Conservation (phyloP, 108 stramenopile species). For the Cyclotella sp. region DNA sequence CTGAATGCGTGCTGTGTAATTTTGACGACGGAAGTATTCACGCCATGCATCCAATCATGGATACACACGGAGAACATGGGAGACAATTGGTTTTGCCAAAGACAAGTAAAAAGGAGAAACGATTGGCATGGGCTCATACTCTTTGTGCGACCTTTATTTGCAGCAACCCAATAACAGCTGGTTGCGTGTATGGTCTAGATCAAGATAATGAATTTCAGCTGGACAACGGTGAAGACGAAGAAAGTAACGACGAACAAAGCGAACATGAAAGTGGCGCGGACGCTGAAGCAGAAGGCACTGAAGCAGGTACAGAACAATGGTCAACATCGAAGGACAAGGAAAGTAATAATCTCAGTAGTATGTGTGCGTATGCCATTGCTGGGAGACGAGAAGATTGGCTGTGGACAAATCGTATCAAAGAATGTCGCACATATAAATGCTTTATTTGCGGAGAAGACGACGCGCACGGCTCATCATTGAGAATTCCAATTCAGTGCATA, state of each 20-base stretch:
- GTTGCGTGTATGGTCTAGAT: slow-evolving; percentile 51
- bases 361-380: slow-evolving; percentile 2
- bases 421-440: slow-evolving; percentile 52
- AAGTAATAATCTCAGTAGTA: slow-evolving; percentile 11
- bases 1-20: slow-evolving; percentile 60
- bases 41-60: slow-evolving; percentile 68
- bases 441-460: slow-evolving; percentile 52
- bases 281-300: neutral
- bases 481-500: slow-evolving; percentile 62
- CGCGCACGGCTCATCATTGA: neutral
- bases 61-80: slow-evolving; percentile 49
- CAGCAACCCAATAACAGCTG: slow-evolving; percentile 14
- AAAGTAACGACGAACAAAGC: slow-evolving; percentile 17
- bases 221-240: slow-evolving; percentile 27
- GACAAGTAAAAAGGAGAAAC: slow-evolving; percentile 13
- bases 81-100: slow-evolving; percentile 44
- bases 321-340: slow-evolving; percentile 1
- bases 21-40: slow-evolving; percentile 44
- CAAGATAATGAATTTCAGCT: slow-evolving; percentile 35
- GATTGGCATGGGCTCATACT: slow-evolving; percentile 64
- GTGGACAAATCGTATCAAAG: slow-evolving; percentile 10
- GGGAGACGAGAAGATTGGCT: slow-evolving; percentile 4
- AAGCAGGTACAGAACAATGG: neutral
- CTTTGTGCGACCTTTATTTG: slow-evolving; percentile 45
- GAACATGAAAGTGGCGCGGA: neutral